These are phyloP conservation scores for Salix arbutifolia DNA, from an alignment of 345 rosid species.

Conservation along the genomic window DNA sequence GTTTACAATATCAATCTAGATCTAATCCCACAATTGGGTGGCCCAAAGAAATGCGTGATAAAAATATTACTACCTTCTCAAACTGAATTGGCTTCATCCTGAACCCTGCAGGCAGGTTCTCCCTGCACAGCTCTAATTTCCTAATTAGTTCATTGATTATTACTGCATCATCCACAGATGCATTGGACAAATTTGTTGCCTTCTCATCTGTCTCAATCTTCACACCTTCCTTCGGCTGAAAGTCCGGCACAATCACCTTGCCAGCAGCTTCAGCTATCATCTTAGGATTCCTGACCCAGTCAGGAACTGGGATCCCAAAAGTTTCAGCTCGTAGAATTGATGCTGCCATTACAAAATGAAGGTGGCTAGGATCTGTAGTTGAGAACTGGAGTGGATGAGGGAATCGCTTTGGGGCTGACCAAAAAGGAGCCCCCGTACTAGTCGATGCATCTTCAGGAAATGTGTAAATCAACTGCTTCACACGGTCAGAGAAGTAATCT, in stretches of 20 bases:
- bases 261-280: conserved; percentile 52
- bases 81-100: conserved; percentile 72
- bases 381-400: conserved; percentile 78
- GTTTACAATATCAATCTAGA: not conserved
- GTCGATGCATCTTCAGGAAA: conserved; percentile 96
- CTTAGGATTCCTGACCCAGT: conserved; percentile 61
- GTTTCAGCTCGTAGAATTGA: conserved; percentile 85
- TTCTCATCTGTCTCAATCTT: conserved; percentile 69
- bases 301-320: conserved; percentile 79
- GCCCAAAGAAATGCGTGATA: not conserved
- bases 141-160: conserved; percentile 44
- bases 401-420: conserved; percentile 98
- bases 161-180: conserved; percentile 51
- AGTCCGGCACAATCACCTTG: conserved; percentile 61
- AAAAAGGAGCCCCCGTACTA: conserved; percentile 89
- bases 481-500: conserved; percentile 79
- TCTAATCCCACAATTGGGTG: not conserved
- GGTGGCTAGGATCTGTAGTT: conserved; percentile 55
- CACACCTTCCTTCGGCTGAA: conserved; percentile 55
- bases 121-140: conserved; percentile 46
- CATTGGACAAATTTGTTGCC: conserved; percentile 41
- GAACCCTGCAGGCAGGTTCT: conserved; percentile 41
- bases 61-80: conserved; percentile 44
- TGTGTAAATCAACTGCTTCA: conserved; percentile 80
- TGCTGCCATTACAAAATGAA: conserved; percentile 68